Evolutionary conservation across 805 yeast species (phyloP).

Genomic region (Candida lessepsii): DNA sequence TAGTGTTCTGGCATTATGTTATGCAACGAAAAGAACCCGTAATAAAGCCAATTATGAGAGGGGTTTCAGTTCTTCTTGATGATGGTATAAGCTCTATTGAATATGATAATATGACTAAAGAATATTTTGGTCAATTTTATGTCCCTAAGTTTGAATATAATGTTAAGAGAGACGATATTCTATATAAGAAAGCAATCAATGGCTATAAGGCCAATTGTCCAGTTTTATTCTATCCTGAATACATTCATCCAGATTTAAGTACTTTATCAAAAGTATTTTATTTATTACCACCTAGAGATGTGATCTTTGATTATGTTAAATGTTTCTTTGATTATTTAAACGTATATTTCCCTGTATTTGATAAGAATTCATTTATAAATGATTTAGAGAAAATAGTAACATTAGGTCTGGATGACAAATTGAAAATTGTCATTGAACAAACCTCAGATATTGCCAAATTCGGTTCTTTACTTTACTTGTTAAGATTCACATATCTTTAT

Average conservation of each 20-base stretch:
- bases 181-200: conserved; percentile 8
- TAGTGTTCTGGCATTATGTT: conserved; percentile 12
- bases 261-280: conserved; percentile 6
- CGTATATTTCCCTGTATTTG: conserved; percentile 59
- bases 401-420: conserved; percentile 2
- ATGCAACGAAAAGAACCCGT: background rate
- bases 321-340: conserved; percentile 59
- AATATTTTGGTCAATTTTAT: conserved; percentile 11
- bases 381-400: conserved; percentile 37
- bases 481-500: conserved; percentile 39
- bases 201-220: conserved; percentile 4
- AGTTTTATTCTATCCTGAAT: conserved; percentile 7
- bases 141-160: conserved; percentile 12
- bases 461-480: conserved; percentile 32
- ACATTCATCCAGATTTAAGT: conserved; percentile 9
- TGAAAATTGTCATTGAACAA: conserved; percentile 10
- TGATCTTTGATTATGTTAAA: conserved; percentile 52
- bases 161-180: background rate
- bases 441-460: conserved; percentile 29
- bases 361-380: conserved; percentile 47
- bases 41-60: background rate
- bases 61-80: conserved; percentile 13
- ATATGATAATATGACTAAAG: conserved; percentile 7
- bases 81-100: conserved; percentile 3
- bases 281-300: conserved; percentile 16